Base-by-base conservation (phyloP, 2,329 filamentous ascomycete genomes). In the Rhynchosporium graminicola region DNA sequence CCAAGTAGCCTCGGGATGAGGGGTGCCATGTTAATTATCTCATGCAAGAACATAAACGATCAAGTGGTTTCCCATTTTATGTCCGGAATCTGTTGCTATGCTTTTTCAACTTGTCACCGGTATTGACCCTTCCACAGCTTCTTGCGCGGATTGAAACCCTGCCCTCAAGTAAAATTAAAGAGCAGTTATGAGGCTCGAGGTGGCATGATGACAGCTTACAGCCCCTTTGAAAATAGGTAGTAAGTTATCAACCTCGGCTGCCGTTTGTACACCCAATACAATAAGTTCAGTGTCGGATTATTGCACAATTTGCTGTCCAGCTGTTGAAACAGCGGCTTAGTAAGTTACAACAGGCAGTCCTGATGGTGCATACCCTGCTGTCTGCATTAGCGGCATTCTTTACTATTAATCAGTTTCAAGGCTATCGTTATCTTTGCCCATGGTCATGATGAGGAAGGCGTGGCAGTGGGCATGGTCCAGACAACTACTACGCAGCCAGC, bases 361-460 rank as follows among this genome's bases (percentile, higher is more conserved):
- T 36, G 1, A 36, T 36, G 9, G 33, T 6, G 33, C 33, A 36
- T 36, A 36, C 9, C 9, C 33, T 36, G 6, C 5, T 10, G 1
- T 36, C 33, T 36, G 33, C 5, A 5, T 5, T 36, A 6, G 33
- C 9, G 33, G 33, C 33, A 36, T 6, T 36, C 33, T 36, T 26
- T 47, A 29, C 6, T 29, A 9, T 2, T 31, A 28, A 10, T 42
- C 28, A 33, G n/a, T 26, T 36, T 3, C 10, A 9, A 5, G 31
- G 8, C 33, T 10, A 36, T 36, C 9, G 33, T 36, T 36, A 10
- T 36, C 33, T 36, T 10, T 6, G 33, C 33, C 33, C 69, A 70
- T 29, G 67, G 67, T 43, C 63, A 68, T 50, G 65, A 73, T 65
- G 74, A 70, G 38, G 72, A 70, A 33, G 72, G 70, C 40, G 75